Evolutionary conservation across 2,329 filamentous ascomycete genomes (phyloP), one percentile per base, ranked within the genome.

Genomic region (Colletotrichum noveboracense): DNA sequence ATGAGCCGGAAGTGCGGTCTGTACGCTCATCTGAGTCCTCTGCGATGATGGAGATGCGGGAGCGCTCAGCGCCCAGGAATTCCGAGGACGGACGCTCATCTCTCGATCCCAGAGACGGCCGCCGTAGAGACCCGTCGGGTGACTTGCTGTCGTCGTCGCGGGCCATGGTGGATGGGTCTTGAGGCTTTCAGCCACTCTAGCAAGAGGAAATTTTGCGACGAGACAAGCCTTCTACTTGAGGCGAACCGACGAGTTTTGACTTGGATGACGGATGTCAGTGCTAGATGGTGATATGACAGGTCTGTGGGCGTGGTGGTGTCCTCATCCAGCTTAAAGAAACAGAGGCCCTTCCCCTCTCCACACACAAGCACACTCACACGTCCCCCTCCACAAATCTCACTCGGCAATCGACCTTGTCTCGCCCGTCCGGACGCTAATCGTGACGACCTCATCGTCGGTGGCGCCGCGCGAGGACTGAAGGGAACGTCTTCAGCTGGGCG

Each of bases 61-160:
- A 24, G 12, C 58, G 34, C 28, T 76, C 74, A 28, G 58, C 64
- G 13, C 74, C 74, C 28, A 76, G 58, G 12, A 69, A 60, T 14
- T 74, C 74, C 13, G 74, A 69, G 13, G 70, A 76, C 8, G 74
- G 64, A 7, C 67, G 34, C n/a, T 70, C 67, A 16, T 62, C 58
- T 21, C 70, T 48, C 28, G 32, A 52, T 1, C 21, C 74, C 18
- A 69, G 21, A 7, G 70, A 64, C 0, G 28, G 58, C 7, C 70
- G 67, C 26, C 18, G 56, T n/a, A 12, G 65, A 21, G 52, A 24
- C 9, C 56, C 14, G 14, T 68, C n/a, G 16, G 48, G 21, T 26
- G 26, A 14, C 13, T 52, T 24, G 12, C 18, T 32, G 28, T 6
- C 26, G 32, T 38, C 34, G 34, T 65, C 30, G 18, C 13, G n/a